phyloP scores from a whole-genome alignment of 805 yeast species.

The Crinitomyces ghanaensis region DNA sequence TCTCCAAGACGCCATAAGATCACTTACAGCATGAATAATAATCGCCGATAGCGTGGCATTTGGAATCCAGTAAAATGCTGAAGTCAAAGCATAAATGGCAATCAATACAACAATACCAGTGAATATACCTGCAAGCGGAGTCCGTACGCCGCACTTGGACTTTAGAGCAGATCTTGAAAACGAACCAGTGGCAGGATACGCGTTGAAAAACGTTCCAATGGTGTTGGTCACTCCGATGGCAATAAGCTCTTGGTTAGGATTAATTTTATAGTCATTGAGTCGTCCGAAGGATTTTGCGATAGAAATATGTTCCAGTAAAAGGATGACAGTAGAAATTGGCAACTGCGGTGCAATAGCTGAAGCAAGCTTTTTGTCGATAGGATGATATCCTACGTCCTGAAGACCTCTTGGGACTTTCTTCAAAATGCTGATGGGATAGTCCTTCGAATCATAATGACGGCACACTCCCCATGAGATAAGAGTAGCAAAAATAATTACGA shows the following conservation, averaged over 20 bases:
- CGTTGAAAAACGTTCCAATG: conserved; percentile 83
- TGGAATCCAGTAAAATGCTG: conserved; percentile 80
- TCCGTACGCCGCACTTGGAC: conserved; percentile 89
- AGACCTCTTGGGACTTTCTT: conserved; percentile 80
- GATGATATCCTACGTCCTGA: conserved; percentile 61
- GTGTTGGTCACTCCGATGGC: conserved; percentile 90
- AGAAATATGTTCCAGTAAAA: conserved; percentile 85
- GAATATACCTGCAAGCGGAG: conserved; percentile 85
- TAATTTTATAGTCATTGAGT: conserved; percentile 77
- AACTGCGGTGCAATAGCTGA: conserved; percentile 58
- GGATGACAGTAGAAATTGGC: conserved; percentile 75
- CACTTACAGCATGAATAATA: conserved; percentile 88
- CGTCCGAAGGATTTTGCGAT: conserved; percentile 91
- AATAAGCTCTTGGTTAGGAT: conserved; percentile 86
- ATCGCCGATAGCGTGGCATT: conserved; percentile 79
- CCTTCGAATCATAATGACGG: conserved; percentile 32
- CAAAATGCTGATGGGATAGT: conserved; percentile 45
- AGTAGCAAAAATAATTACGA: conserved; percentile 72
- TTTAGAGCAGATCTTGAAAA: conserved; percentile 90
- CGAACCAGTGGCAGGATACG: conserved; percentile 94
- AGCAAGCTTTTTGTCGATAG: conserved; percentile 47
- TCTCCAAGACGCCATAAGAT: conserved; percentile 50
- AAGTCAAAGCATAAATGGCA: conserved; percentile 75
- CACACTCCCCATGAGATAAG: conserved; percentile 71
- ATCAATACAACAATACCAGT: conserved; percentile 82